Evolutionary conservation across 129 eudicot genomes (phyloP).

Genomic region (Pseudognaphalium luteoalbum): DNA sequence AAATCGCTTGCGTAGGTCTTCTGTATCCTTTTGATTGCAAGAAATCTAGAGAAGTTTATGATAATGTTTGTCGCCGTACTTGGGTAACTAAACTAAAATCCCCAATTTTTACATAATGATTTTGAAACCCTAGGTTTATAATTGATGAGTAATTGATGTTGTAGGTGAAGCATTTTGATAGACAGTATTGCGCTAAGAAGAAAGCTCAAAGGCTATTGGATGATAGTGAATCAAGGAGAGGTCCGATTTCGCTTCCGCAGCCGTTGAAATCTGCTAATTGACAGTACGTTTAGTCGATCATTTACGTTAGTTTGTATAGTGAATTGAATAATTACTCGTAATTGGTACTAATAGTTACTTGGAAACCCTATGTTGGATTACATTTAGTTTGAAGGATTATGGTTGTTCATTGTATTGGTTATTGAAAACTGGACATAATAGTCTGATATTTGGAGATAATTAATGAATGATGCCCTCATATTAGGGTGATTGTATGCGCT

Average conservation of each 20-base stretch:
- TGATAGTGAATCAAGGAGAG: conserved; percentile 73
- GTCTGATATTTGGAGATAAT: not conserved
- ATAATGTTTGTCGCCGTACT: conserved; percentile 69
- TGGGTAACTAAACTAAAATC: conserved; percentile 51
- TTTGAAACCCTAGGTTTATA: not conserved
- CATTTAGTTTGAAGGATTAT: conserved; percentile 5
- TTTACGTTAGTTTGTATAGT: conserved; percentile 9
- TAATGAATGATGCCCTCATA: not conserved
- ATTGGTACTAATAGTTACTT: not conserved
- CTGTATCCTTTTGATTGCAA: conserved; percentile 81
- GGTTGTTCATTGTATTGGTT: not conserved
- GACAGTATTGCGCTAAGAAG: conserved; percentile 79
- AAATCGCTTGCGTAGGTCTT: conserved; percentile 86
- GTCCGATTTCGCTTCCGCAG: conserved; percentile 74
- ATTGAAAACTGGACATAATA: not conserved
- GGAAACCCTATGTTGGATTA: not conserved
- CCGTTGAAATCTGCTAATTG: conserved; percentile 44
- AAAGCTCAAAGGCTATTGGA: conserved; percentile 78
- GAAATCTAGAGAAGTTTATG: conserved; percentile 55
- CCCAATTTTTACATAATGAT: not conserved
- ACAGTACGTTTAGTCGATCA: conserved; percentile 7
- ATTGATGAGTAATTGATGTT: not conserved
- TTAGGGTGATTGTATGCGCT: not conserved
- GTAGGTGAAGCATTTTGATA: conserved; percentile 95
- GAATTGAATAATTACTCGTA: not conserved